Percentiles rank a stretch among this genome's conserved stretches.
phyloP scores from a whole-genome alignment of 768 basidiomycete species.

The Kwoniella shandongensis region DNA sequence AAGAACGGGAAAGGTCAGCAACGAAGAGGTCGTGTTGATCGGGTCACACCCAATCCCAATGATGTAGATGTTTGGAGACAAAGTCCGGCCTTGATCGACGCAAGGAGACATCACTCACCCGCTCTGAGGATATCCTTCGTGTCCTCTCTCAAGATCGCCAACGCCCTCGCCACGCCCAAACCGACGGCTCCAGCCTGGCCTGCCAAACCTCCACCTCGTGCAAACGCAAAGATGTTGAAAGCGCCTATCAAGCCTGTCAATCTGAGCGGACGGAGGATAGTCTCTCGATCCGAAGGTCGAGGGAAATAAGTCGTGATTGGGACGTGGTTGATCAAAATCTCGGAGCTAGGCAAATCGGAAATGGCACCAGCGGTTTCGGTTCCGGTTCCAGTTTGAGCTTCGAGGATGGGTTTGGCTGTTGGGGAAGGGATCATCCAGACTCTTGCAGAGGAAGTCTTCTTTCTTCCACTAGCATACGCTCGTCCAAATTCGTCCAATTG shows the following conservation, averaged over 20 bases:
- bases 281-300: conserved; percentile 71
- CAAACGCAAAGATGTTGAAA: conserved; percentile 72
- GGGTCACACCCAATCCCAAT: no score
- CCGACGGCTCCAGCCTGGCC: conserved; percentile 89
- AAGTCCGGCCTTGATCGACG: conserved; percentile 17
- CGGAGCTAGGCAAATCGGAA: conserved; percentile 56
- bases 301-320: conserved; percentile 79
- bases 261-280: conserved; percentile 77
- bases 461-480: conserved; percentile 77
- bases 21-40: no score
- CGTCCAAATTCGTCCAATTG: conserved; percentile 72
- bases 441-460: conserved; percentile 85
- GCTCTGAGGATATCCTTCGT: conserved; percentile 66
- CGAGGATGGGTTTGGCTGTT: conserved; percentile 4
- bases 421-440: conserved; percentile 77
- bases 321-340: conserved; percentile 80
- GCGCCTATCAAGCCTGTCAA: conserved; percentile 79
- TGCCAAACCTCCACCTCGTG: conserved; percentile 82
- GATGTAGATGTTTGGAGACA: neutral
- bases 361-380: neutral
- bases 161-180: conserved; percentile 54
- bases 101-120: conserved; percentile 59
- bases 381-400: neutral
- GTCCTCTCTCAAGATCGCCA: conserved; percentile 65
- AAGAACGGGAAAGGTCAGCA: conserved; percentile 3